Evolutionary conservation across 2,329 filamentous ascomycete genomes (phyloP).

Genomic region (Conoideocrella luteorostrata): DNA sequence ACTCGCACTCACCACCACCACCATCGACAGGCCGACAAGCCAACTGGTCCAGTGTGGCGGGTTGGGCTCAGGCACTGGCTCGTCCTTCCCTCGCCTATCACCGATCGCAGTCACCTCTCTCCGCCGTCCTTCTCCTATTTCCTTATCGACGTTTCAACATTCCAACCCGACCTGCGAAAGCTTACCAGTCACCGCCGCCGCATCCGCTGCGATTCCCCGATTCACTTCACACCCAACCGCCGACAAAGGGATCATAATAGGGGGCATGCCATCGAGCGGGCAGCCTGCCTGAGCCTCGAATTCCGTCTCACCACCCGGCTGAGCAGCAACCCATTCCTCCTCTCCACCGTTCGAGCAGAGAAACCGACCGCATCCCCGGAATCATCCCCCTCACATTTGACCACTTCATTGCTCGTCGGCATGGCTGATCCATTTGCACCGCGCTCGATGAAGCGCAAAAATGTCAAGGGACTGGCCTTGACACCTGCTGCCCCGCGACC

Average conservation of each 20-base stretch:
- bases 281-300: constrained; percentile 1
- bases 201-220: background rate
- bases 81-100: no score
- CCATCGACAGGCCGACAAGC: no score
- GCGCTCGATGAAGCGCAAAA: constrained; percentile 96
- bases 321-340: no score
- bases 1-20: no score
- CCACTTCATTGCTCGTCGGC: constrained; percentile 19
- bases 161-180: no score
- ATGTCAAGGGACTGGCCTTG: constrained; percentile 91
- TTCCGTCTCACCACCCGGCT: background rate
- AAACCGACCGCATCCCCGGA: background rate
- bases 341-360: no score
- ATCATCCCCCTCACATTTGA: background rate
- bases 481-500: constrained; percentile 70
- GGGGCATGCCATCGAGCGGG: background rate
- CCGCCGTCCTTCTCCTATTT: no score
- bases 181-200: background rate
- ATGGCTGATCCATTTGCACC: constrained; percentile 60
- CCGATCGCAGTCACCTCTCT: no score
- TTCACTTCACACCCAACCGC: background rate
- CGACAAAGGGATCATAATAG: background rate
- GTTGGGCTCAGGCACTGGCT: no score
- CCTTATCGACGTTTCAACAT: background rate
- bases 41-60: no score